Evolutionary conservation across 2,329 filamentous ascomycete species (phyloP), one percentile per base, ranked within the genome.

Genomic region (Xylariaceae sp.): DNA sequence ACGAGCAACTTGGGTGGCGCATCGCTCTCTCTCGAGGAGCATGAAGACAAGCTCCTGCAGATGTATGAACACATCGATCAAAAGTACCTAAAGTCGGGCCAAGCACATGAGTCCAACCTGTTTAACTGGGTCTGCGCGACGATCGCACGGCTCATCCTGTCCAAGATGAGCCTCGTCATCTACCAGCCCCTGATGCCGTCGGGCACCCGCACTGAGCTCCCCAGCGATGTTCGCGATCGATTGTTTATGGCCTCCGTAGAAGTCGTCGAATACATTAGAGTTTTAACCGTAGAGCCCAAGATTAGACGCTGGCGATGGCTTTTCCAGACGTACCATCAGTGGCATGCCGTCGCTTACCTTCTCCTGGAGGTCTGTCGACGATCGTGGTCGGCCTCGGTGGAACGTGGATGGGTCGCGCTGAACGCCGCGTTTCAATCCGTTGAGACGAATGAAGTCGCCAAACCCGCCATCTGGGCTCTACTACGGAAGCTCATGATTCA

Each of bases 291-390:
- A 2, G 80, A 85, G 57, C 71, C 73, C 2, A 73, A 72, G 13
- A 77, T 75, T 56, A 76, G 75, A 8, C 78, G 79, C 51, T 84
- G 80, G 78, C 79, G 80, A 15, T 86, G 83, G 83, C 72, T 83
- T 4, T 84, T 82, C 68, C 79, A 83, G 64, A 82, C 80, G 0
- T 84, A 83, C 67, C 82, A 78, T 0, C 81, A 84, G 60, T 85
- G 82, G 81, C 77, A 84, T 63, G 80, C 82, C 3, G 77, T 84
- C 2, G 80, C 82, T 0, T 85, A 82, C 63, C 73, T 84, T 0
- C 65, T 85, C 34, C 74, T 84, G 10, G 80, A 84, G 65, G 71
- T 79, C 1, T 77, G 75, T 11, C 75, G 77, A 5, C 74, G 80
- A 1, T 75, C 78, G 0, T 81, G 80, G 78, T 78, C 78, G 0